These are phyloP conservation scores for Dioscorea cayenensis DNA, from an alignment of 116 monocot genomes.

Conservation along the genomic window DNA sequence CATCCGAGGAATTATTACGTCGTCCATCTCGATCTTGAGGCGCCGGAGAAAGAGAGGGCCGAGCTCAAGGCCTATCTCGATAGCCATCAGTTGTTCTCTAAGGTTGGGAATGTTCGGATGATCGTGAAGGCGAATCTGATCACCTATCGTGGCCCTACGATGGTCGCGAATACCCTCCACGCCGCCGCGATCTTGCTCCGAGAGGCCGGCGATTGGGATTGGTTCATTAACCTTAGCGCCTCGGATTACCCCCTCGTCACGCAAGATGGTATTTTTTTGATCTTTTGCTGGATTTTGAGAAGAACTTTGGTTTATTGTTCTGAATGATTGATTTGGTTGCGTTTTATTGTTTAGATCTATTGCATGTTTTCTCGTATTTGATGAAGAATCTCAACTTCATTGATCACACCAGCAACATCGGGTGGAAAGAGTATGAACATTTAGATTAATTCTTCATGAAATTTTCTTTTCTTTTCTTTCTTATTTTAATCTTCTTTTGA, in stretches of 20 bases:
- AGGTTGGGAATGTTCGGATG: constrained; percentile 45
- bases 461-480: background rate
- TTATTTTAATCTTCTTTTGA: background rate
- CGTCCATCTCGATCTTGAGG: constrained; percentile 59
- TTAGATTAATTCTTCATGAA: background rate
- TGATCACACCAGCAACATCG: constrained; percentile 71
- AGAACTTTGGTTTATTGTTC: background rate
- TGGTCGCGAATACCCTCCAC: constrained; percentile 78
- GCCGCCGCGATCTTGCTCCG: constrained; percentile 57
- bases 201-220: constrained; percentile 66
- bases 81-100: constrained; percentile 22
- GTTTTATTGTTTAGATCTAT: constrained; percentile 39
- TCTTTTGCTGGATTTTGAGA: background rate
- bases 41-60: constrained; percentile 36
- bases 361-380: constrained; percentile 47
- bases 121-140: constrained; percentile 58
- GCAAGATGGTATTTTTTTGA: constrained; percentile 40
- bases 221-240: constrained; percentile 77
- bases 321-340: background rate
- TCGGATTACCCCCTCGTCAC: constrained; percentile 83
- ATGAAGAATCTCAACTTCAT: constrained; percentile 72
- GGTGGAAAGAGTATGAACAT: constrained; percentile 63
- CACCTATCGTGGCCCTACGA: constrained; percentile 74
- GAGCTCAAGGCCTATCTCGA: constrained; percentile 22
- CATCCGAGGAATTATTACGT: constrained; percentile 61